Percentiles rank a stretch among this genome's conserved stretches.
phyloP scores from a whole-genome alignment of 2,329 filamentous ascomycete genomes.

The Aspergillus awamori region DNA sequence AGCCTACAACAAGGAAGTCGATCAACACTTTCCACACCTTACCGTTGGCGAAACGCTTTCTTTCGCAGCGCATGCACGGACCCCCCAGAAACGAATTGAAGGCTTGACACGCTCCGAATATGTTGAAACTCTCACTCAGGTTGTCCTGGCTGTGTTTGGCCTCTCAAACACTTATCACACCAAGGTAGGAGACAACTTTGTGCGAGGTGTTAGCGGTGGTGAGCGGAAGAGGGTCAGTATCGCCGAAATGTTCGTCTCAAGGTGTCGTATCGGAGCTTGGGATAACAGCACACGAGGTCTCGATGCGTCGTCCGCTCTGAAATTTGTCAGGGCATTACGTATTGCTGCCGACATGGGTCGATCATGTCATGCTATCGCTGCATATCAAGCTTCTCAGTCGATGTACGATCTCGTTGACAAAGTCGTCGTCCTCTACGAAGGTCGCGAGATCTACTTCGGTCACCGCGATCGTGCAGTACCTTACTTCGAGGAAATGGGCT shows the following conservation, averaged over 20 bases:
- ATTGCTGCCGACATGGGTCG: slow-evolving; percentile 12
- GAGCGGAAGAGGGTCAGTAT: slow-evolving; percentile 58
- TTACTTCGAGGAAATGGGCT: slow-evolving; percentile 71
- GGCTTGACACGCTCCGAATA: slow-evolving; percentile 11
- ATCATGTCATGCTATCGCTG: slow-evolving; percentile 52
- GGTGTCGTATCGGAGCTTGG: slow-evolving; percentile 31
- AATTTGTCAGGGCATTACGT: slow-evolving; percentile 53
- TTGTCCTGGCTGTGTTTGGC: slow-evolving; percentile 16
- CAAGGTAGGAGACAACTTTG: slow-evolving; percentile 18
- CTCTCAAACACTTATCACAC: slow-evolving; percentile 17
- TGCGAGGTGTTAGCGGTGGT: slow-evolving; percentile 21
- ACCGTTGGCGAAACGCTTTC: slow-evolving; percentile 74
- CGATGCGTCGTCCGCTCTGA: slow-evolving; percentile 55
- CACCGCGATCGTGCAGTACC: slow-evolving; percentile 58
- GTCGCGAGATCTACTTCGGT: slow-evolving; percentile 75
- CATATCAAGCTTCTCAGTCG: slow-evolving; percentile 58
- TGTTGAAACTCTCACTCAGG: slow-evolving; percentile 8
- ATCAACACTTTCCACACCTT: slow-evolving; percentile 75
- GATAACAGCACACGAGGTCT: slow-evolving; percentile 45
- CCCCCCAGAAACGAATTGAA: slow-evolving; percentile 3
- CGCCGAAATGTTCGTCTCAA: slow-evolving; percentile 17
- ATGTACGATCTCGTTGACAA: slow-evolving; percentile 70
- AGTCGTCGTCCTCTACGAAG: slow-evolving; percentile 71
- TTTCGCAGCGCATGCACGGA: slow-evolving; percentile 66
- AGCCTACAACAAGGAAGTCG: slow-evolving; percentile 78